These are phyloP conservation scores for Extremus antarcticus DNA, from an alignment of 495 filamentous ascomycete species.

Conservation along the genomic window DNA sequence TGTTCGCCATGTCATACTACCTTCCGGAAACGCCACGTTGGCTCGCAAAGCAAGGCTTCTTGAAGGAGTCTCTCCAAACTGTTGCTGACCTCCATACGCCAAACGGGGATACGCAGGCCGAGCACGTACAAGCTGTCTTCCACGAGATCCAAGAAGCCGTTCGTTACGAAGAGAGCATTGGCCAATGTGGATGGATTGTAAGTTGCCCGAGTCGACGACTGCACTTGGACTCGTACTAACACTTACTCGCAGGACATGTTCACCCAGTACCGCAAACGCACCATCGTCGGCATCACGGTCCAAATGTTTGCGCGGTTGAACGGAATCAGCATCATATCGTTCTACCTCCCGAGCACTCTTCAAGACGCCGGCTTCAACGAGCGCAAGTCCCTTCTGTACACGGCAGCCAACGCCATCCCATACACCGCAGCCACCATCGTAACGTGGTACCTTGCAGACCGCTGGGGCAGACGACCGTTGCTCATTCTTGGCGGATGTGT, in stretches of 20 bases:
- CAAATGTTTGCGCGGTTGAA: conserved; percentile 32
- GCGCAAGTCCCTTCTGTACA: conserved; percentile 23
- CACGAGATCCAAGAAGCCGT: conserved; percentile 27
- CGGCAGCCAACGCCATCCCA: conserved; percentile 25
- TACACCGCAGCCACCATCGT: conserved; percentile 28
- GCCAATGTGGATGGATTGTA: conserved; percentile 25
- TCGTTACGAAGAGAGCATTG: conserved; percentile 24
- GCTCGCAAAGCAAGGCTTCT: conserved; percentile 27
- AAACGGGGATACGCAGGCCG: conserved; percentile 20
- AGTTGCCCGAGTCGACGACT: neutral
- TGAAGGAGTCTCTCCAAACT: conserved; percentile 25
- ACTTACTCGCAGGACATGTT: conserved; percentile 25
- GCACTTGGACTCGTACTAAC: neutral
- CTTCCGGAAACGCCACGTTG: conserved; percentile 28
- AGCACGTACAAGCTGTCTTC: conserved; percentile 22
- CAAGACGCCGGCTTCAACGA: conserved; percentile 25
- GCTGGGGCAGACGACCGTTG: conserved; percentile 2
- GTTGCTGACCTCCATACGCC: conserved; percentile 24
- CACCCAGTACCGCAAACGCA: conserved; percentile 28
- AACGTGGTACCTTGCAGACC: conserved; percentile 4
- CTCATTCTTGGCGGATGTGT: conserved; percentile 4
- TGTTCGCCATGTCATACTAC: conserved; percentile 24
- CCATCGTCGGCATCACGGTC: conserved; percentile 27
- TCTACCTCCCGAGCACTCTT: conserved; percentile 29
- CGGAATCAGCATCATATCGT: conserved; percentile 32